Evolutionary conservation across 352 stramenopile species (phyloP), one percentile per base, ranked within the genome.

Genomic region (Phytophthora colocasiae): DNA sequence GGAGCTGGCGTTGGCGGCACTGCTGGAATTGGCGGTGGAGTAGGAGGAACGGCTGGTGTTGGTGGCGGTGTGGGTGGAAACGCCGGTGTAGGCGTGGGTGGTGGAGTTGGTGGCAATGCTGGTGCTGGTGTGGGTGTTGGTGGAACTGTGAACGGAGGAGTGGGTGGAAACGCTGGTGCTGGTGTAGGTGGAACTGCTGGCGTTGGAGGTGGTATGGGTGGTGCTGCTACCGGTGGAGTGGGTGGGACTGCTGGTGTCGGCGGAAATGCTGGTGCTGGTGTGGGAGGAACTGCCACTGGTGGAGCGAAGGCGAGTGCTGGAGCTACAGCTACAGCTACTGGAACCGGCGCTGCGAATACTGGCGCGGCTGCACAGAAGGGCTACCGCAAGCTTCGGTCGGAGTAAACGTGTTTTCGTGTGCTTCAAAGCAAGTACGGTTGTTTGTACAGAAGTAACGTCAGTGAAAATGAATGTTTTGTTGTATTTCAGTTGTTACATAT

Each of bases 351-450:
- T 12, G 45, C 14, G 4, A 45, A 47, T 19, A 38, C 57, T 5
- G 43, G 52, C 4, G 19, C 26, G 6, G 17, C 15, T 34, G 34
- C 55, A 6, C 55, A 63, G 55, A 63, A 63, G 22, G 34, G 31
- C 9, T 63, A 63, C 55, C 55, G 55, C 32, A 63, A 43, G 17
- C 55, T 63, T 17, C 55, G 55, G 6, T 54, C 55, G 24, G 55
- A 63, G 22, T 63, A 22, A 43, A 43, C 15, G 2, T 6, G 36
- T 34, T 34, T 9, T 34, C 29, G 29, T 34, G 29, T 9, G 10
- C 27, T 32, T 32, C 7, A 32, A 32, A 32, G 6, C 1, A 11
- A 34, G 29, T 34, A 9, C 29, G 6, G 29, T 3, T 34, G 29
- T 11, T 22, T 22, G 22, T 22, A 22, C 22, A 22, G 22, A 2